Percentiles rank a stretch among this genome's conserved stretches.
phyloP scores from a whole-genome alignment of 2,329 filamentous ascomycete genomes.

The Clarireedia sp. region DNA sequence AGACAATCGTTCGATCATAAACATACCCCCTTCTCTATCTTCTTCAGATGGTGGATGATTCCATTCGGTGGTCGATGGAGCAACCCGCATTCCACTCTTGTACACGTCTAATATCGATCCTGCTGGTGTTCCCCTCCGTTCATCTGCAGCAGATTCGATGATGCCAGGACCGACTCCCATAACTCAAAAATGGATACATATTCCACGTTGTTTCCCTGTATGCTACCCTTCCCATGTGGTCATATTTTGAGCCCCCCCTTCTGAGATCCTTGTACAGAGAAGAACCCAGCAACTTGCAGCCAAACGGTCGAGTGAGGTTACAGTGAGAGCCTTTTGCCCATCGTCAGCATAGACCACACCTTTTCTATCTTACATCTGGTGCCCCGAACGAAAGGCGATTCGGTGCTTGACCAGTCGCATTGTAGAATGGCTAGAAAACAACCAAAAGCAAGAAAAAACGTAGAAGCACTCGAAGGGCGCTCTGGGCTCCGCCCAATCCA shows the following conservation, averaged over 20 bases:
- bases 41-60: too few relatives aligned
- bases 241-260: not conserved
- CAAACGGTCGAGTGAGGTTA: conserved; percentile 6
- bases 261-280: not conserved
- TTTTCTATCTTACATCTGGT: too few relatives aligned
- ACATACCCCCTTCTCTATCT: too few relatives aligned
- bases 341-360: conserved; percentile 2
- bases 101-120: not conserved
- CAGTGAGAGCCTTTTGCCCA: not conserved
- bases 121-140: not conserved
- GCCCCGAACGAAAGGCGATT: too few relatives aligned
- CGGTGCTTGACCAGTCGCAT: too few relatives aligned
- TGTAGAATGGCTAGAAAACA: too few relatives aligned
- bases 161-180: not conserved
- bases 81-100: not conserved
- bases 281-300: not conserved
- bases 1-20: too few relatives aligned
- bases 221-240: conserved; percentile 2
- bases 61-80: too few relatives aligned
- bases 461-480: too few relatives aligned
- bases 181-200: not conserved
- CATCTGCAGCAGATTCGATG: not conserved
- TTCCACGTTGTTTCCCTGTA: conserved; percentile 8
- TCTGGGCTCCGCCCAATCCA: not conserved
- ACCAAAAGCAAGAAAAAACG: too few relatives aligned